These are phyloP conservation scores for Neltuma alba DNA, from an alignment of 306 rosid genomes.

Conservation along the genomic window DNA sequence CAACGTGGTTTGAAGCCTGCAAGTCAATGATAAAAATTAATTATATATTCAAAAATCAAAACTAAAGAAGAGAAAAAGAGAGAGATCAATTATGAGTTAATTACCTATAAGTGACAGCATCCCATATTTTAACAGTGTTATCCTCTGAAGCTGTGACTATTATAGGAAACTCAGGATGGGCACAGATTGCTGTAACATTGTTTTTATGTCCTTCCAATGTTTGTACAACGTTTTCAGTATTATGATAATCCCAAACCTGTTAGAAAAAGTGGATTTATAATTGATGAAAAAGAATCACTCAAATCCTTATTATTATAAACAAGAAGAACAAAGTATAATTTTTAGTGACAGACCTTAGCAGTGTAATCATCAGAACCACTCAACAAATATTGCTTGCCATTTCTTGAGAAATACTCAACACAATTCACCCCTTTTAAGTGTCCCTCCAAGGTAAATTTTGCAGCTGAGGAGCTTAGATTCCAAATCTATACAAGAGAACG, in stretches of 20 bases:
- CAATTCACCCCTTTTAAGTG: conserved; percentile 68
- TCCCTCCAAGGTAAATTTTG: conserved; percentile 54
- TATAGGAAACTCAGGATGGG: conserved; percentile 57
- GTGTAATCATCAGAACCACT: conserved; percentile 76
- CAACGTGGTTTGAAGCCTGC: conserved; percentile 49
- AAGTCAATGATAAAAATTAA: conserved; percentile 7
- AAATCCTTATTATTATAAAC: conserved; percentile 1
- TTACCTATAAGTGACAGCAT: conserved; percentile 48
- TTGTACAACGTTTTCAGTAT: conserved; percentile 41
- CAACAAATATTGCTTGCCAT: conserved; percentile 45
- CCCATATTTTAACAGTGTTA: conserved; percentile 54
- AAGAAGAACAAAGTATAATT: background rate
- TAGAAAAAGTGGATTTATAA: background rate
- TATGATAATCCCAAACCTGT: conserved; percentile 58
- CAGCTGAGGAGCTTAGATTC: conserved; percentile 54
- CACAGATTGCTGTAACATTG: conserved; percentile 56
- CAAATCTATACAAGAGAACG: conserved; percentile 45
- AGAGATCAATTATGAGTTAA: background rate
- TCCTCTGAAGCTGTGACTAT: conserved; percentile 66
- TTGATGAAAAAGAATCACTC: background rate
- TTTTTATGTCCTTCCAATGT: conserved; percentile 62
- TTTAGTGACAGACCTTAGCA: conserved; percentile 47
- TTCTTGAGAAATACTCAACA: conserved; percentile 50
- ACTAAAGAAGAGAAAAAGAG: background rate
- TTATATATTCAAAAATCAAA: background rate